Percentiles rank a stretch among this genome's conserved stretches.
phyloP scores from a whole-genome alignment of 345 rosid species.

The Sonneratia alba region DNA sequence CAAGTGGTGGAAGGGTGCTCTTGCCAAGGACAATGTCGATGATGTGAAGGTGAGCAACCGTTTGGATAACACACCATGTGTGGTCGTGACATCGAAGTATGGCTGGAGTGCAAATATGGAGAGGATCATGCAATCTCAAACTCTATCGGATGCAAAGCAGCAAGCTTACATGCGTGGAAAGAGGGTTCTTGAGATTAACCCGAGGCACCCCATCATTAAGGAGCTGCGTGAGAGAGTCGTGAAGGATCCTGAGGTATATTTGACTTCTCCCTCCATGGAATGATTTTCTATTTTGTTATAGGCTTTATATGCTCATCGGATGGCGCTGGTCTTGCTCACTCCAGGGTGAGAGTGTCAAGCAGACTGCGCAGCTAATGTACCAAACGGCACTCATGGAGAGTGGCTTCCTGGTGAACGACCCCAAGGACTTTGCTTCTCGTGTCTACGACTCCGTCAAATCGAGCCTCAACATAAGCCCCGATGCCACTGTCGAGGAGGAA shows the following conservation, averaged over 20 bases:
- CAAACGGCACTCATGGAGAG: slow-evolving; percentile 95
- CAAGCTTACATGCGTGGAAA: slow-evolving; percentile 93
- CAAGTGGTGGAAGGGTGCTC: slow-evolving; percentile 82
- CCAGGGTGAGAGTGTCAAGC: slow-evolving; percentile 66
- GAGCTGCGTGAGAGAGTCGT: slow-evolving; percentile 86
- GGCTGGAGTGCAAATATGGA: slow-evolving; percentile 99
- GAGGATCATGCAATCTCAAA: slow-evolving; percentile 95
- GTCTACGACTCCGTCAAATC: slow-evolving; percentile 73
- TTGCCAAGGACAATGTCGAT: slow-evolving; percentile 74
- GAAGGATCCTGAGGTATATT: slow-evolving; percentile 69
- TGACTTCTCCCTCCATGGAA: background rate
- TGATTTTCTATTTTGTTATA: too few relatives aligned
- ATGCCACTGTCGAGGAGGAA: slow-evolving; percentile 71
- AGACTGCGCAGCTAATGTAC: slow-evolving; percentile 81
- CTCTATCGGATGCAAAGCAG: slow-evolving; percentile 75
- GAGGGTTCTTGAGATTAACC: slow-evolving; percentile 91
- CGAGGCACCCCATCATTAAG: slow-evolving; percentile 90
- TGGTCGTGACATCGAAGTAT: slow-evolving; percentile 84
- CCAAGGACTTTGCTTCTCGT: slow-evolving; percentile 78
- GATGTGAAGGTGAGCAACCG: slow-evolving; percentile 85
- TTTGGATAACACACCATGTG: slow-evolving; percentile 87
- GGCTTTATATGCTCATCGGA: background rate
- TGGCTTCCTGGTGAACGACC: slow-evolving; percentile 70
- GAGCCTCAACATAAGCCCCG: slow-evolving; percentile 61
- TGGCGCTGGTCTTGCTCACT: background rate